phyloP scores from a whole-genome alignment of 257 asterid species.

The Dorcoceras hygrometricum region DNA sequence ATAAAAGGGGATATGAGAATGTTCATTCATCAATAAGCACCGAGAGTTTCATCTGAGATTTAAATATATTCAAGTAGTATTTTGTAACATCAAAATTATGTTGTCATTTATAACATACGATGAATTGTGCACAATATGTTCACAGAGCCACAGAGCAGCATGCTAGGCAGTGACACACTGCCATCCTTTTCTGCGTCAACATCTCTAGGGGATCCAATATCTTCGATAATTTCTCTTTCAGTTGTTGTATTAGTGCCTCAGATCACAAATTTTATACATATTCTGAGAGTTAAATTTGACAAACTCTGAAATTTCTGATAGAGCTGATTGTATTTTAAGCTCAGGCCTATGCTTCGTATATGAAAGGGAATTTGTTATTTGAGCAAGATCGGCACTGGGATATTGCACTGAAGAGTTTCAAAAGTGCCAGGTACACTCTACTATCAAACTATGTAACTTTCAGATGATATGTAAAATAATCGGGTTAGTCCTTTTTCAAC shows the following conservation, averaged over 20 bases:
- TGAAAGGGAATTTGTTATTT: slow-evolving; percentile 88
- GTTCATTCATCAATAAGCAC: background rate
- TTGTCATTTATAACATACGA: background rate
- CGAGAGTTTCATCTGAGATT: slow-evolving; percentile 7
- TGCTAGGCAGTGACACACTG: background rate
- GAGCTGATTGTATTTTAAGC: slow-evolving; percentile 21
- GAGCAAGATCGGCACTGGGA: slow-evolving; percentile 97
- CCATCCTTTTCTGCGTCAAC: background rate
- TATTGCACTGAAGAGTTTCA: slow-evolving; percentile 79
- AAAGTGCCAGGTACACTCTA: slow-evolving; percentile 72
- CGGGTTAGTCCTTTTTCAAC: slow-evolving; percentile 10
- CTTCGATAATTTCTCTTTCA: background rate
- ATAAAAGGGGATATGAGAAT: slow-evolving; percentile 10
- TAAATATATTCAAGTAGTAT: background rate
- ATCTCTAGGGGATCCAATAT: background rate
- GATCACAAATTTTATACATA: background rate
- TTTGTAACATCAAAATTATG: background rate
- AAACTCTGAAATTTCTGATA: slow-evolving; percentile 9
- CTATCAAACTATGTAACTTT: slow-evolving; percentile 7
- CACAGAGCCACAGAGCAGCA: background rate
- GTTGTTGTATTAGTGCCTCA: background rate
- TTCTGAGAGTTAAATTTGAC: slow-evolving; percentile 11
- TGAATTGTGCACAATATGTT: background rate
- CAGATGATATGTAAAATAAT: slow-evolving; percentile 7
- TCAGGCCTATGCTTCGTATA: slow-evolving; percentile 95